Evolutionary conservation across 2,329 filamentous ascomycete species (phyloP).

Genomic region (Fusarium agapanthi): DNA sequence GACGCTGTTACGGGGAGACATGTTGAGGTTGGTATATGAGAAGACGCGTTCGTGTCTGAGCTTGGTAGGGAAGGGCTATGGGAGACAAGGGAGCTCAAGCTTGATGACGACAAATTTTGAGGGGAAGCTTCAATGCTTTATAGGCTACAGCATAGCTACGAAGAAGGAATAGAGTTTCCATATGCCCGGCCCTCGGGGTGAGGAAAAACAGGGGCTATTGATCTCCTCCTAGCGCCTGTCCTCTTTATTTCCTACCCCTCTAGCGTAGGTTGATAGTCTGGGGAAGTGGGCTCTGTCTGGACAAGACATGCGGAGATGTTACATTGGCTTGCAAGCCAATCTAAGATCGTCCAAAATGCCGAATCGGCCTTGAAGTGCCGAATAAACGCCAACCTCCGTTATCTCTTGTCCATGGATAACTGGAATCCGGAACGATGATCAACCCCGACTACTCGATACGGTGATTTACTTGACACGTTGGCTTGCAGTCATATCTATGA

Average conservation of each 20-base stretch:
- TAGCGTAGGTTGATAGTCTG: not conserved
- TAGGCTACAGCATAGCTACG: not conserved
- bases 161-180: not conserved
- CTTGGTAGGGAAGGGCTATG: not conserved
- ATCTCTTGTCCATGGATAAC: not conserved
- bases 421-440: not conserved
- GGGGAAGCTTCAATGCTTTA: not conserved
- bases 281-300: slow-evolving; percentile 3
- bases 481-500: not conserved
- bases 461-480: not conserved
- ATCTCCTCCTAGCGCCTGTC: not conserved
- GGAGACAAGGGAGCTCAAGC: no score
- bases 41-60: not conserved
- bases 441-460: no score
- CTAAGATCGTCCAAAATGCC: not conserved
- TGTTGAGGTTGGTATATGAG: not conserved
- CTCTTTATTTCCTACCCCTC: not conserved
- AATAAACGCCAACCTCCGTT: not conserved
- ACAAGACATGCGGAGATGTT: not conserved
- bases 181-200: not conserved
- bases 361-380: not conserved
- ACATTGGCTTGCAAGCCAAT: not conserved
- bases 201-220: not conserved
- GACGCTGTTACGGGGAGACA: slow-evolving; percentile 19
- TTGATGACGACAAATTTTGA: not conserved